Base-by-base conservation (phyloP, 768 basidiomycete genomes). In the Panus rudis region DNA sequence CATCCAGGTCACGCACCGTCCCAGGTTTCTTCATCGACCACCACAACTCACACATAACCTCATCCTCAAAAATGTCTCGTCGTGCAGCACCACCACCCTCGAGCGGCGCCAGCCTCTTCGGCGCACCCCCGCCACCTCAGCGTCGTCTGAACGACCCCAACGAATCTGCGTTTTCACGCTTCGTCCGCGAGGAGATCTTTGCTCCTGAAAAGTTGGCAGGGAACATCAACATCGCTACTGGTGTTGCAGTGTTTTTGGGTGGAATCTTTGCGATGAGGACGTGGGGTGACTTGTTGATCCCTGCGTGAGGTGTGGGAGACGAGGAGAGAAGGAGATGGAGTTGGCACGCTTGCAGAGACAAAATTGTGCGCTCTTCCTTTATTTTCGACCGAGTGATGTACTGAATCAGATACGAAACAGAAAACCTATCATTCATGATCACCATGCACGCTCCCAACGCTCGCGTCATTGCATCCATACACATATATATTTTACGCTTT, bases 231-330 rank as follows among this genome's bases (percentile, higher is more conserved):
- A 74, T 89, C 48, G 52, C 79, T 34, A 76, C 79, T 6, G 81
- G 81, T 16, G 64, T 81, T 6, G 67, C 71, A 5, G 63, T 88
- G 47, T 91, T 90, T 53, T 63, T 78, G 20, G 83, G 76, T 22
- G 84, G 85, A 3, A 79, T 91, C 44, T 61, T 79, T 33, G 78
- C 69, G 12, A 78, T 81, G 13, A 78, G 86, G 60, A 76, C 76
- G 31, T 94, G 84, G 75, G 89, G 89, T 10, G 84, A 83, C 31
- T 58, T 84, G 32, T 74, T 90, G 67, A 73, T 90, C 6, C 84
- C 84, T 33, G 77, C 75, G 21, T 84, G 60, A 65, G 44, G 28
- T 45, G 37, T 17, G 28, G 14, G 47, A 43, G 32, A 35, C n/a
- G 8, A 35, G 16, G 33, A 20, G 33, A 7, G n/a, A n/a, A n/a